Base-by-base conservation (phyloP, 805 yeast species). In the Starmera amethionina region DNA sequence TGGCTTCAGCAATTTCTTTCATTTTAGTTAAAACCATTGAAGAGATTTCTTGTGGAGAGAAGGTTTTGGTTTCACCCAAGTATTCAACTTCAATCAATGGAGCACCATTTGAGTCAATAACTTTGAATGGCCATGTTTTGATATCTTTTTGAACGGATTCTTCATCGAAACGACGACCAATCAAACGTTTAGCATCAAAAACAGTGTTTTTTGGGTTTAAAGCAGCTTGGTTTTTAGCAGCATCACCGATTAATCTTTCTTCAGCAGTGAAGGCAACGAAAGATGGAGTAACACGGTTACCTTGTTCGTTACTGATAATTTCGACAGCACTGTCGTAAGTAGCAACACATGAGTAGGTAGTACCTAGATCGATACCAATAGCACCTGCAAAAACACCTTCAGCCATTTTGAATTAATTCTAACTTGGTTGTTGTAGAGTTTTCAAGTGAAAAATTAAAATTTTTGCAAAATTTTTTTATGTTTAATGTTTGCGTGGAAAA, bases 321-420 rank as follows among this genome's bases (percentile, higher is more conserved):
- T 79, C 86, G 60, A 79, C 87, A 64, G 79, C 79, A 54, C 78
- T 72, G 66, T 78, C 81, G 73, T 75, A 79, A 62, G 80, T 79
- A 66, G 85, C 86, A 59, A 79, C 86, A 79, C 86, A 79, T 46
- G 86, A 79, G 68, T 72, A 70, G 54, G 87, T 80, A 59, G 95
- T 85, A 79, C 95, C 95, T 71, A 85, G 76, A 77, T 89, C 97
- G 81, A 90, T 90, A 82, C 98, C 98, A 67, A 87, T 84, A 72
- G 93, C 93, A 83, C 97, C 97, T 80, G 89, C 93, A 82, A 84
- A 88, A 75, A 88, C 93, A 82, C 96, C 96, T 79, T 88, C 96
- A 82, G 89, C 85, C 89, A 82, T 82, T 70, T 70, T 72, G 54
- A 47, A 43, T 19, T 38, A 40, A 14, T 32, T 22, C 7, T 22